Conservation (phyloP, 768 basidiomycete species). For the Nidularia pulvinata region DNA sequence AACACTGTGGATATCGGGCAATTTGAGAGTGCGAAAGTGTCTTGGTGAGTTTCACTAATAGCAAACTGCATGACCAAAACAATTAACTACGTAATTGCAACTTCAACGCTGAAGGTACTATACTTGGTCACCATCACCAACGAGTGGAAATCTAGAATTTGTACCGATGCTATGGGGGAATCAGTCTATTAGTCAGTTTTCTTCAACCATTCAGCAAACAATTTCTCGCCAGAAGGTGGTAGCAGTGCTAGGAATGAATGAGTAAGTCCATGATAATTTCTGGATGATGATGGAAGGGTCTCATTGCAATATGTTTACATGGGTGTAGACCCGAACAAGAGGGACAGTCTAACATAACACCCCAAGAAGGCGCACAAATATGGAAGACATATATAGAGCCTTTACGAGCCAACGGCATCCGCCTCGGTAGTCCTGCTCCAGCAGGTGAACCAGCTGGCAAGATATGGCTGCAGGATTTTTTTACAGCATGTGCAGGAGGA, state of each 20-base stretch:
- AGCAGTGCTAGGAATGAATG: conserved; percentile 32
- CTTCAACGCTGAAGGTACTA: conserved; percentile 30
- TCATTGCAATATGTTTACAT: too few species aligned
- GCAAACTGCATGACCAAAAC: background rate
- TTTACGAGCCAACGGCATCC: conserved; percentile 37
- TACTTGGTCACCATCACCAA: conserved; percentile 31
- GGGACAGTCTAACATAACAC: conserved; percentile 51
- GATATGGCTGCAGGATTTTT: conserved; percentile 53
- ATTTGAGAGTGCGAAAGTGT: conserved; percentile 37
- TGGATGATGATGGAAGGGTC: too few species aligned
- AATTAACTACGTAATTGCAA: background rate
- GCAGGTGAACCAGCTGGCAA: conserved; percentile 52
- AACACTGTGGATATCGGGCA: conserved; percentile 26
- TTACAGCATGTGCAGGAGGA: conserved; percentile 41
- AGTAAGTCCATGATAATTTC: background rate
- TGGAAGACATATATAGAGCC: conserved; percentile 57
- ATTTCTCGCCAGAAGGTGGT: conserved; percentile 26
- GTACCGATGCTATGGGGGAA: conserved; percentile 50
- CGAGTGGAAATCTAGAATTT: conserved; percentile 33
- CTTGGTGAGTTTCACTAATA: conserved; percentile 26
- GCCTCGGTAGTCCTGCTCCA: conserved; percentile 53
- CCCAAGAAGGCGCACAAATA: conserved; percentile 43
- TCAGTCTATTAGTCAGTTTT: conserved; percentile 29
- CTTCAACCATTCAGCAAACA: conserved; percentile 31
- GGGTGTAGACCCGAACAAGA: background rate